Base-by-base conservation (phyloP, 1,139 yeast genomes). In the Yamadazyma kanchanaburiensis region DNA sequence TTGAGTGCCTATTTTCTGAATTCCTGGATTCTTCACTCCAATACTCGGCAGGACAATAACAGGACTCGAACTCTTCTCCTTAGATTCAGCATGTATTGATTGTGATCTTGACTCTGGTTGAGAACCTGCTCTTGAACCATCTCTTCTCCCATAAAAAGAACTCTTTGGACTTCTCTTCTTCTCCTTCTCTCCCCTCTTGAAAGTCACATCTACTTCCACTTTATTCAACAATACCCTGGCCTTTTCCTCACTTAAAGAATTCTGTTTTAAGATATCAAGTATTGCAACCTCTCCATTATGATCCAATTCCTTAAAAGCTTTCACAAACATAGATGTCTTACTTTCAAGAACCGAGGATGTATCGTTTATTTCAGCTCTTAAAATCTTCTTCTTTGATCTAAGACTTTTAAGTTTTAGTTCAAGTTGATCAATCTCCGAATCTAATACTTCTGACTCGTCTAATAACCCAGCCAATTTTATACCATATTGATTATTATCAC, bases 311-410 rank as follows among this genome's bases (percentile, higher is more conserved):
- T 58, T 55, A 26, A 72, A 60, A 9, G 64, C 50, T 23, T 64
- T 66, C 4, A 70, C 62, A 38, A 62, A 70, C 24, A 60, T 55
- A 0, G 76, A 63, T 0, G 76, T 54, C 33, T 62, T 58, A 39
- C 79, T 73, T 35, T 75, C 80, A 24, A 75, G 55, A 4, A 73
- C 65, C n/a, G 78, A 72, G 40, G 72, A 68, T 0, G 83, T 70
- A 23, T 64, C 64, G 11, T 58, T 56, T 10, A 77, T 61, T 47
- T 77, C 84, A 4, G 46, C 38, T 12, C 48, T 48, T 2, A 78
- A 35, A 0, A 63, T 42, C 4, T 38, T 43, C 33, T 64, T 66
- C 42, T 71, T 74, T 2, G 50, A 46, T 29, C 56, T 62, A 14
- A 77, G 43, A 6, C 49, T 47, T 4, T 29, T 27, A 12, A 79